Base-by-base conservation (phyloP, 352 stramenopile species). In the Peronospora farinosa region DNA sequence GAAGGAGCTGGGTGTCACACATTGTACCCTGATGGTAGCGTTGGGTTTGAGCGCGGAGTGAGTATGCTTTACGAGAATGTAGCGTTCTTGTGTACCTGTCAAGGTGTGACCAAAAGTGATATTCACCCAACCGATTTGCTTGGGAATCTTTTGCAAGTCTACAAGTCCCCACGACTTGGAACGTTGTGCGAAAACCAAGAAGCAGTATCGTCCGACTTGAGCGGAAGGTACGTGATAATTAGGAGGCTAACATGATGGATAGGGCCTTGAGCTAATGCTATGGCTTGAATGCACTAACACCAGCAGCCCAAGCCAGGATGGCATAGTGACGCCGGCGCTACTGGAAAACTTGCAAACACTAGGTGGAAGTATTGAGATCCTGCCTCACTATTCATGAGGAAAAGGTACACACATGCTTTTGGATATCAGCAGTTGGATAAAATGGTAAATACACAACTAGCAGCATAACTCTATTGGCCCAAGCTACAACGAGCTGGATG, bases 11-110 rank as follows among this genome's bases (percentile, higher is more conserved):
- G 77, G 3, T 92, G 81, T 47, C 78, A 92, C 47, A 92, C 78
- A 13, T 55, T 92, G 17, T 92, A 92, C n/a, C 81, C 81, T 0
- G 81, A 92, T 33, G 81, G 81, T 3, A 90, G 73, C 27, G 45
- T 83, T 13, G 81, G 81, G 9, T 92, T 92, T 63, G 69, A 84
- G 9, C 77, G 77, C 32, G 81, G 72, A 32, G 64, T 90, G 7
- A 57, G 51, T 9, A 88, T 92, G 81, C 67, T 92, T 6, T 71
- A 84, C 32, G 74, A 92, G 51, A 92, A 92, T 47, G 64, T 92
- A 31, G 63, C 67, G 6, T 82, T 72, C 47, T 52, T 92, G 28
- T 80, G 65, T 27, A 25, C 32, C 0, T 79, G 57, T 7, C 81
- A 92, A 54, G 65, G 78, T 16, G 69, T 86, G 0, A 5, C 46